Percentiles rank a stretch among this genome's conserved stretches.
phyloP scores from a whole-genome alignment of 805 yeast species.

The Ogataea minuta region DNA sequence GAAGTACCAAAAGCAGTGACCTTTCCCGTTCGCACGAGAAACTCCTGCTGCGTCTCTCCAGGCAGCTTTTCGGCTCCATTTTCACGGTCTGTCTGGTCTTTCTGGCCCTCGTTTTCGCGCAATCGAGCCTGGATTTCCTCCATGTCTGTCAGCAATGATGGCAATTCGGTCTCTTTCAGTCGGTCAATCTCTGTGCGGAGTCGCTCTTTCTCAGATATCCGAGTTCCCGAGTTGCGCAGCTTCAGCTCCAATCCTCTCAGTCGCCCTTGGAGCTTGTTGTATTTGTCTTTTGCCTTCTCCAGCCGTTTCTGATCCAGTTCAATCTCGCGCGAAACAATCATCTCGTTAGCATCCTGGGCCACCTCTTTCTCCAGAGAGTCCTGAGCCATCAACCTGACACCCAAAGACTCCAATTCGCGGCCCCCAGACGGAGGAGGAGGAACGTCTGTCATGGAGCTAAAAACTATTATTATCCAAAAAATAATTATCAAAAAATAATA shows the following conservation, averaged over 20 bases:
- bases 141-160: constrained; percentile 57
- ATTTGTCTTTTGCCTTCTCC: constrained; percentile 57
- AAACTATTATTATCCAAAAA: background rate
- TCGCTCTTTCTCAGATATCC: constrained; percentile 62
- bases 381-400: constrained; percentile 72
- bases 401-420: constrained; percentile 37
- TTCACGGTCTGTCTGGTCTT: constrained; percentile 8
- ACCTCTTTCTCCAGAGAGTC: constrained; percentile 72
- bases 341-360: constrained; percentile 64
- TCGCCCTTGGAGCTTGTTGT: constrained; percentile 43
- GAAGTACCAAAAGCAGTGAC: constrained; percentile 88
- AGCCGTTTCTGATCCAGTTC: constrained; percentile 76
- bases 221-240: constrained; percentile 50
- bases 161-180: constrained; percentile 49
- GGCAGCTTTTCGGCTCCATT: constrained; percentile 42
- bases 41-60: constrained; percentile 80
- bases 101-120: constrained; percentile 25
- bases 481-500: background rate
- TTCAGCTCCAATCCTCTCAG: constrained; percentile 47
- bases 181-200: constrained; percentile 53
- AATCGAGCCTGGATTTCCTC: constrained; percentile 52
- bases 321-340: constrained; percentile 57
- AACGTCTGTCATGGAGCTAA: background rate
- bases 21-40: constrained; percentile 81
- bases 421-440: constrained; percentile 4